Conservation (phyloP, 1,284 basidiomycete species). For the Inonotus obliquus region DNA sequence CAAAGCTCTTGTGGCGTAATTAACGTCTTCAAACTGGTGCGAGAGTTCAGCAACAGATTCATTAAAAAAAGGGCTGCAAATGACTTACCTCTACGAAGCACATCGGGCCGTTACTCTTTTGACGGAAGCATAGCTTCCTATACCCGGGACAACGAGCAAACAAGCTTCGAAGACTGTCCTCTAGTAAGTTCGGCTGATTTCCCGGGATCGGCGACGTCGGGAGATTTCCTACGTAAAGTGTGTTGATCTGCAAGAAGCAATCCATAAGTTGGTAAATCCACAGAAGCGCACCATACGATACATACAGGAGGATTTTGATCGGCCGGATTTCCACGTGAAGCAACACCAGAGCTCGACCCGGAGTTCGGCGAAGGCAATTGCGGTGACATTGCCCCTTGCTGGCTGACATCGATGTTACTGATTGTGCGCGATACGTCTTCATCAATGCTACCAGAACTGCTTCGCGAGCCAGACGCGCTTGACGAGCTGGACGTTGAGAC, state of each 20-base stretch:
- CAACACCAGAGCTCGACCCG: conserved; percentile 34
- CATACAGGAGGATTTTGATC: conserved; percentile 87
- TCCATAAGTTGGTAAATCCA: conserved; percentile 3
- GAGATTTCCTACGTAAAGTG: conserved; percentile 91
- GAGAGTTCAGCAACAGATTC: conserved; percentile 11
- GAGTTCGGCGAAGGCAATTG: conserved; percentile 43
- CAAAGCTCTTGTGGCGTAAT: conserved; percentile 79
- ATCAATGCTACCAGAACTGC: conserved; percentile 33
- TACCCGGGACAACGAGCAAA: conserved; percentile 81
- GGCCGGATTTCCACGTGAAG: conserved; percentile 47
- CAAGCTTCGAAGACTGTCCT: conserved; percentile 78
- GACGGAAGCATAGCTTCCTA: conserved; percentile 89
- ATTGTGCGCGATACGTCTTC: conserved; percentile 41
- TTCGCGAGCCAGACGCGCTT: conserved; percentile 35
- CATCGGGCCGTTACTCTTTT: conserved; percentile 96
- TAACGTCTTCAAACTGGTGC: conserved; percentile 84
- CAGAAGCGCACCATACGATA: conserved; percentile 20
- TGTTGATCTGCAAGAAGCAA: conserved; percentile 64
- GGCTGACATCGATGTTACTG: conserved; percentile 46
- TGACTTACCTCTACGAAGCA: conserved; percentile 85
- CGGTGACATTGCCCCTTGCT: conserved; percentile 41
- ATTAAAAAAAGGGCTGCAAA: conserved; percentile 2
- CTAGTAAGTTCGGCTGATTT: conserved; percentile 73
- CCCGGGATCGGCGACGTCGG: conserved; percentile 71
- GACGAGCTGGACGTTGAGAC: conserved; percentile 34